phyloP scores from a whole-genome alignment of 495 filamentous ascomycete species.

The Tuber melanosporum region DNA sequence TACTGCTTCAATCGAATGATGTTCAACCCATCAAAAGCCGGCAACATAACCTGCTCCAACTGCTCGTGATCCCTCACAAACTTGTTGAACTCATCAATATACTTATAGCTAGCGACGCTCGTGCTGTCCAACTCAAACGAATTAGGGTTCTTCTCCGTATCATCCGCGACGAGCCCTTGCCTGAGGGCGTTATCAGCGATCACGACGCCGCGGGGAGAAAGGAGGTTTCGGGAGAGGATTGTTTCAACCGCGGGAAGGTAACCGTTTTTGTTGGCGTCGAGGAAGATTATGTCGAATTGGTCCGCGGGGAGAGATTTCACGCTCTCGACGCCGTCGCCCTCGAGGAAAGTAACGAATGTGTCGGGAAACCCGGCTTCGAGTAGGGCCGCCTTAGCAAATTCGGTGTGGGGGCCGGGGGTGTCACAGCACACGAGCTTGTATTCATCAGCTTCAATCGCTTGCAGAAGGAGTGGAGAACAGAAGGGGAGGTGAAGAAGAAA shows the following conservation, averaged over 20 bases:
- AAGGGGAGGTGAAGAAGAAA: not conserved
- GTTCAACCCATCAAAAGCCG: conserved; percentile 43
- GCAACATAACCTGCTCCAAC: conserved; percentile 41
- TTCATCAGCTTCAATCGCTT: conserved; percentile 9
- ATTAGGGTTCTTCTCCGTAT: conserved; percentile 31
- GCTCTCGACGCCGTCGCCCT: conserved; percentile 31
- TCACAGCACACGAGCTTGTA: conserved; percentile 35
- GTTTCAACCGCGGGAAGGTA: conserved; percentile 32
- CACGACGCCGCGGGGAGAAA: conserved; percentile 39
- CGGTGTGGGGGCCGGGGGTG: conserved; percentile 32
- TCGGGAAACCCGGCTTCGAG: conserved; percentile 15
- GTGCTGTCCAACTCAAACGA: not conserved
- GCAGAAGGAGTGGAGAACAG: not conserved
- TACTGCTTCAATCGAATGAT: conserved; percentile 36
- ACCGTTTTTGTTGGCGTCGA: conserved; percentile 42
- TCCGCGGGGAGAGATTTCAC: conserved; percentile 23
- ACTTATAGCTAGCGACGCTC: conserved; percentile 19
- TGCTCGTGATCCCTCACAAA: conserved; percentile 33
- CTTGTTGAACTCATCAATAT: conserved; percentile 38
- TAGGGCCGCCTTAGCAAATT: conserved; percentile 27
- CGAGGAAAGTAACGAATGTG: conserved; percentile 34
- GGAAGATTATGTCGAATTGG: conserved; percentile 42
- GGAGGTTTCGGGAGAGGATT: conserved; percentile 32
- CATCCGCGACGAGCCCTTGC: conserved; percentile 21
- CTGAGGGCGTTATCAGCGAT: conserved; percentile 41